Evolutionary conservation across 768 basidiomycete species (phyloP).

Genomic region (Pleurotus eryngii): DNA sequence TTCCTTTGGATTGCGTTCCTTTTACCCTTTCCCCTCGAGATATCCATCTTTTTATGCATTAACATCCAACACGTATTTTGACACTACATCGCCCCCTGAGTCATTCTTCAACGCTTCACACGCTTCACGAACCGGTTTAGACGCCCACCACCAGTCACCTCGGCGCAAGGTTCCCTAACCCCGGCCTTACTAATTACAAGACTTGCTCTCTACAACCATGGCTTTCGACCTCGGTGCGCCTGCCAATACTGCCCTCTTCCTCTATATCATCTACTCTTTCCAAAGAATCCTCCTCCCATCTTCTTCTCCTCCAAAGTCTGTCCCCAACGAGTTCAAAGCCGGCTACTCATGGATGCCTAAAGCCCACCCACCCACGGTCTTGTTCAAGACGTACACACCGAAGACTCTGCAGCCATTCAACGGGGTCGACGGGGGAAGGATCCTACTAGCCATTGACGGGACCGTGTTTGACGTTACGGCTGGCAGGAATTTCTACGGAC

Average conservation of each 20-base stretch:
- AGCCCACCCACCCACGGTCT: constrained; percentile 70
- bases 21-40: too few species aligned
- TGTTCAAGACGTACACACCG: constrained; percentile 79
- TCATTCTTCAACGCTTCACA: too few species aligned
- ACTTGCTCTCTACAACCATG: constrained; percentile 22
- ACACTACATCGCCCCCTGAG: too few species aligned
- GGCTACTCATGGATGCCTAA: constrained; percentile 94
- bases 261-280: constrained; percentile 77
- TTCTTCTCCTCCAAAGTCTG: constrained; percentile 40
- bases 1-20: too few species aligned
- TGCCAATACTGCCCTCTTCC: constrained; percentile 71
- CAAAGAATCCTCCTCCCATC: constrained; percentile 74
- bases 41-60: too few species aligned
- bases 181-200: too few species aligned
- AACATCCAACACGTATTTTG: too few species aligned
- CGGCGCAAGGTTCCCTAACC: too few species aligned
- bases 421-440: constrained; percentile 63
- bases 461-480: constrained; percentile 91
- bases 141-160: too few species aligned
- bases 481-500: constrained; percentile 92
- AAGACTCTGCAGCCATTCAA: constrained; percentile 67
- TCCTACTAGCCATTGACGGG: constrained; percentile 83
- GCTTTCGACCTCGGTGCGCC: constrained; percentile 62
- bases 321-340: constrained; percentile 71
- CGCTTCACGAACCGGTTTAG: too few species aligned